Conservation (phyloP, 805 yeast genomes). For the Candida qinlingensis region DNA sequence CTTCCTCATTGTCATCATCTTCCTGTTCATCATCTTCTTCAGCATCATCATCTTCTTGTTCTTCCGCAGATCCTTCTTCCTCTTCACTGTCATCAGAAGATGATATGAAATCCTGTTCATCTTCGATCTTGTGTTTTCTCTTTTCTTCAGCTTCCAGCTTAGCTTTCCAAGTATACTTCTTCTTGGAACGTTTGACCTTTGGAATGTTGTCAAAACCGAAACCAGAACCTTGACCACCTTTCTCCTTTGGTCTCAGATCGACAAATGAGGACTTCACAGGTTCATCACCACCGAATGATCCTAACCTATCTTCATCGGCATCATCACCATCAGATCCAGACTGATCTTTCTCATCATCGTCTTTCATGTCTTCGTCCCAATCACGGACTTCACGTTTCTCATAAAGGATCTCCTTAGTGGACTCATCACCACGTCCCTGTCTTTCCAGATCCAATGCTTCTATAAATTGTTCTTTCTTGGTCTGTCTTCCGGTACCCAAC, state of each 20-base stretch:
- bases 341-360: conserved; percentile 13
- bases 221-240: conserved; percentile 61
- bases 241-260: conserved; percentile 62
- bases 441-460: conserved; percentile 71
- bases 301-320: conserved; percentile 23
- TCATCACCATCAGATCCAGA: conserved; percentile 15
- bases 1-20: conserved; percentile 25
- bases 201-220: conserved; percentile 59
- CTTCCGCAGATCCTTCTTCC: conserved; percentile 6
- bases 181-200: conserved; percentile 42
- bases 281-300: conserved; percentile 12
- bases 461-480: conserved; percentile 62
- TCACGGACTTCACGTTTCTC: conserved; percentile 62
- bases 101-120: conserved; percentile 54
- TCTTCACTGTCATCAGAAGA: conserved; percentile 18
- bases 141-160: conserved; percentile 43
- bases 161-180: conserved; percentile 72
- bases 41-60: background rate
- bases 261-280: conserved; percentile 42
- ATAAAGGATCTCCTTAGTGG: conserved; percentile 56
- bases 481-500: conserved; percentile 68
- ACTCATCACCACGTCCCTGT: conserved; percentile 64
- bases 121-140: conserved; percentile 43
- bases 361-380: conserved; percentile 44
- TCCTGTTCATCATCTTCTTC: conserved; percentile 25